phyloP scores from a whole-genome alignment of 768 basidiomycete species.

The Cubamyces sp. region DNA sequence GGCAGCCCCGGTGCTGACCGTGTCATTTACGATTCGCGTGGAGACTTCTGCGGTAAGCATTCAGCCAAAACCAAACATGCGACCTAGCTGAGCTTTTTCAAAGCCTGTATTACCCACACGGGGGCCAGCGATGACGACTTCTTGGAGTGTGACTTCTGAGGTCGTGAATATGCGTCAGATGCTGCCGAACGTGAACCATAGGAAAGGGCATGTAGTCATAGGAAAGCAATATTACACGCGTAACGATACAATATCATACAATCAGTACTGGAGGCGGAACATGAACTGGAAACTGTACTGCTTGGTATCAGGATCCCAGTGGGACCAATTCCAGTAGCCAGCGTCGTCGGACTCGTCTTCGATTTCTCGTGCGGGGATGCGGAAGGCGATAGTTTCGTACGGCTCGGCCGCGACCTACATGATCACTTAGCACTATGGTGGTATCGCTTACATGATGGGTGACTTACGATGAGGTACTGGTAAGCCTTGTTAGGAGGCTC shows the following conservation, averaged over 20 bases:
- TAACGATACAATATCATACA: constrained; percentile 22
- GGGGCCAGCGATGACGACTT: constrained; percentile 28
- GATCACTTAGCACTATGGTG: constrained; percentile 33
- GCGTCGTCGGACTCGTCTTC: constrained; percentile 93
- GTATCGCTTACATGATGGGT: background rate
- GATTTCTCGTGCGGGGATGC: constrained; percentile 95
- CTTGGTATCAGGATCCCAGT: constrained; percentile 99
- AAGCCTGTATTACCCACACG: constrained; percentile 32
- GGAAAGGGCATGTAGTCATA: background rate
- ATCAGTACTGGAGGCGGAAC: constrained; percentile 64
- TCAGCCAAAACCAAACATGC: no score
- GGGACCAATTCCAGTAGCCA: constrained; percentile 95
- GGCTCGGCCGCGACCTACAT: constrained; percentile 96
- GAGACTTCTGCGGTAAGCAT: constrained; percentile 31
- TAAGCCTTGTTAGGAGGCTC: constrained; percentile 96
- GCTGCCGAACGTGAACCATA: background rate
- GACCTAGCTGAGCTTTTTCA: background rate
- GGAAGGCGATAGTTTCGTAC: constrained; percentile 99
- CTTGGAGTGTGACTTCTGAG: constrained; percentile 27
- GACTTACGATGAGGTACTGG: constrained; percentile 93
- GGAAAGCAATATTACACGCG: background rate
- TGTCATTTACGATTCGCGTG: constrained; percentile 29
- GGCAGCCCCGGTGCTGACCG: constrained; percentile 37
- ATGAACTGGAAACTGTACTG: constrained; percentile 98
- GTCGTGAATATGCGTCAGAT: background rate